A percentile compares a stretch with the other conserved stretches of the same genome.
These are phyloP conservation scores for Tulasnella calospora DNA, from an alignment of 768 basidiomycete genomes.

Conservation along the genomic window DNA sequence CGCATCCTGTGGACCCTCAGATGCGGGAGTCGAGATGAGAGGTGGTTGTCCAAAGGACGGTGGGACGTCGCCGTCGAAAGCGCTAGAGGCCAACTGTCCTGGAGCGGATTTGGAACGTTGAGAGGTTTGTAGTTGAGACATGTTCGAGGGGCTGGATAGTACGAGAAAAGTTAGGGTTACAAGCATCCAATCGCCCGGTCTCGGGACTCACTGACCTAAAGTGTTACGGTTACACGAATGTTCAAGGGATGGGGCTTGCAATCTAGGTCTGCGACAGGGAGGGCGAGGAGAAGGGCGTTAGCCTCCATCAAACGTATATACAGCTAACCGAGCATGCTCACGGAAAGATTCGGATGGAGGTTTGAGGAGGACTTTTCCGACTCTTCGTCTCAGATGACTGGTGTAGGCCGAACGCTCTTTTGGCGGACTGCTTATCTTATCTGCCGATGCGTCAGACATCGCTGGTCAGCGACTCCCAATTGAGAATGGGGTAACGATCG, in stretches of 20 bases:
- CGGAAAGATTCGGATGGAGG: neutral
- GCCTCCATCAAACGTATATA: neutral
- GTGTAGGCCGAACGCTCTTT: neutral
- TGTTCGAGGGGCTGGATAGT: neutral
- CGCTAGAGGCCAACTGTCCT: neutral
- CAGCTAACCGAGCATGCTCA: neutral
- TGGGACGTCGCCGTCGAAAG: neutral
- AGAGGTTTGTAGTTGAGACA: neutral
- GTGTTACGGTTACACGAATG: neutral
- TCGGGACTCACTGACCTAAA: neutral
- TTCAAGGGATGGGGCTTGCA: neutral
- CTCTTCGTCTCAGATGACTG: neutral
- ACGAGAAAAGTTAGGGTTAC: neutral
- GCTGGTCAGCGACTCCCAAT: neutral
- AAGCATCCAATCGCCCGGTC: neutral
- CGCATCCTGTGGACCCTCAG: neutral
- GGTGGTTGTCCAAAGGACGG: neutral
- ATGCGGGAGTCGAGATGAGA: constrained; percentile 1
- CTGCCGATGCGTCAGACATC: neutral
- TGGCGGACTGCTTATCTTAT: neutral
- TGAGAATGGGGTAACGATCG: neutral
- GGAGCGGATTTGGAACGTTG: constrained; percentile 6
- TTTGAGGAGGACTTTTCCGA: neutral
- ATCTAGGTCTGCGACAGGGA: neutral
- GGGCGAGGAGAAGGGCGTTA: neutral